These are phyloP conservation scores for Houttuynia cordata DNA, from an alignment of 164 flowering plant genomes.

Conservation along the genomic window DNA sequence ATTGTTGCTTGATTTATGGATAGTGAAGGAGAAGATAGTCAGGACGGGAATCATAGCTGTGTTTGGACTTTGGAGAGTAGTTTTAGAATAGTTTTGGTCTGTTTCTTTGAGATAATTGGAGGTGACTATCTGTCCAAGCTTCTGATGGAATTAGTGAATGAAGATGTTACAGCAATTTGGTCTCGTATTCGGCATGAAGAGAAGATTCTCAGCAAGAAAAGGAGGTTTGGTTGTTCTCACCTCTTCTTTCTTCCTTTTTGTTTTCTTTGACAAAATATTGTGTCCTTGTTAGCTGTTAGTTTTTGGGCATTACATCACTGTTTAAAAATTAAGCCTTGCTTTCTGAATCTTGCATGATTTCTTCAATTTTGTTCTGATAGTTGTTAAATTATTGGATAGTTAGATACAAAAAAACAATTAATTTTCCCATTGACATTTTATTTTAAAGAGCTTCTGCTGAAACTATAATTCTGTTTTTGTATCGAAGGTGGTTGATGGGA, in stretches of 20 bases:
- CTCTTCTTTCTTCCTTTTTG: neutral
- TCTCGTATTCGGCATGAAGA: slow-evolving; percentile 9
- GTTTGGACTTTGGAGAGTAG: too few species aligned
- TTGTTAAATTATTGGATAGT: neutral
- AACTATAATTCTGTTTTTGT: neutral
- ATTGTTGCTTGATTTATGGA: too few species aligned
- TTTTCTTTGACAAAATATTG: too few species aligned
- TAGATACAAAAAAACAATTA: neutral
- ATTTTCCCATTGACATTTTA: too few species aligned
- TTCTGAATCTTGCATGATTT: too few species aligned
- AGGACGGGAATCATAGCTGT: too few species aligned
- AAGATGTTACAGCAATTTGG: slow-evolving; percentile 5
- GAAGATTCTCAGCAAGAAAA: slow-evolving; percentile 9
- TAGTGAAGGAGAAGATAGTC: too few species aligned
- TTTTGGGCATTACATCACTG: neutral
- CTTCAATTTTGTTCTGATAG: neutral
- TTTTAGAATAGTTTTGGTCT: too few species aligned
- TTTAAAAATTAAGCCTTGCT: neutral
- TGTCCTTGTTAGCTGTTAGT: neutral
- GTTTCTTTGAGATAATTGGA: neutral
- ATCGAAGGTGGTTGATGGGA: slow-evolving; percentile 18
- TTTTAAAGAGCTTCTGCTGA: neutral
- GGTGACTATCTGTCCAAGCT: neutral
- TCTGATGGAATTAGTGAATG: slow-evolving; percentile 1
- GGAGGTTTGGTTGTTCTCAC: slow-evolving; percentile 6